Evolutionary conservation across 768 basidiomycete genomes (phyloP).

Genomic region (Lactarius indigo): DNA sequence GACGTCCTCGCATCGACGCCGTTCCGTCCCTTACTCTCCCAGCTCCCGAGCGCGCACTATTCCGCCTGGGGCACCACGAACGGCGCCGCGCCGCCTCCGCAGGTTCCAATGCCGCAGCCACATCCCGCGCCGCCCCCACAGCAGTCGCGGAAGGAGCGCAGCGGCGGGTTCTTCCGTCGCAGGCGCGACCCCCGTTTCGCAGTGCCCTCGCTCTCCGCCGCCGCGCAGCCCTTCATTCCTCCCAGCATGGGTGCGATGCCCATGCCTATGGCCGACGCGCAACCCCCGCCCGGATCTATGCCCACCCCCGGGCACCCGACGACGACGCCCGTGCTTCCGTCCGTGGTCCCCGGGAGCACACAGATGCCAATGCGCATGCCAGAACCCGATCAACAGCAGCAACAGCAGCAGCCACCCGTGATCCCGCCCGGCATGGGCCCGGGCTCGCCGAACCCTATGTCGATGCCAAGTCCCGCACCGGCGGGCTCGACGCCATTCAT

Average conservation of each 20-base stretch:
- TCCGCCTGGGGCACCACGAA: conserved; percentile 27
- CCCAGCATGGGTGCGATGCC: neutral
- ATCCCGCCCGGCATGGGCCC: neutral
- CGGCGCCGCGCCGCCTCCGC: neutral
- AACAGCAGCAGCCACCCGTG: neutral
- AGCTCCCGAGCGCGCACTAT: conserved; percentile 41
- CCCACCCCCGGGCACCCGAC: neutral
- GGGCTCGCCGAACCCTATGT: neutral
- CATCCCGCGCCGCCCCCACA: conserved; percentile 5
- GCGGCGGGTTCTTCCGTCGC: conserved; percentile 11
- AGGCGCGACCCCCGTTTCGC: conserved; percentile 2
- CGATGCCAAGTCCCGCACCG: conserved; percentile 10
- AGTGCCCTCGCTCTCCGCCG: conserved; percentile 1
- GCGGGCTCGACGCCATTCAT: conserved; percentile 21
- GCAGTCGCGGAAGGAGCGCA: conserved; percentile 8
- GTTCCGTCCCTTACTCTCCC: conserved; percentile 48
- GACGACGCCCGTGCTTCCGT: neutral
- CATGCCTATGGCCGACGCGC: conserved; percentile 16
- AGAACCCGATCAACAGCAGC: neutral
- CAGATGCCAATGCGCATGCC: conserved; percentile 22
- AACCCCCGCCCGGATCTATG: neutral
- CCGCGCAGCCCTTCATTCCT: conserved; percentile 3
- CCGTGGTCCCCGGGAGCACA: conserved; percentile 1
- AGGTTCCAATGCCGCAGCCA: neutral
- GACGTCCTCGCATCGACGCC: conserved; percentile 58